phyloP scores from a whole-genome alignment of 2,329 filamentous ascomycete genomes.

The Diaporthe helianthi region DNA sequence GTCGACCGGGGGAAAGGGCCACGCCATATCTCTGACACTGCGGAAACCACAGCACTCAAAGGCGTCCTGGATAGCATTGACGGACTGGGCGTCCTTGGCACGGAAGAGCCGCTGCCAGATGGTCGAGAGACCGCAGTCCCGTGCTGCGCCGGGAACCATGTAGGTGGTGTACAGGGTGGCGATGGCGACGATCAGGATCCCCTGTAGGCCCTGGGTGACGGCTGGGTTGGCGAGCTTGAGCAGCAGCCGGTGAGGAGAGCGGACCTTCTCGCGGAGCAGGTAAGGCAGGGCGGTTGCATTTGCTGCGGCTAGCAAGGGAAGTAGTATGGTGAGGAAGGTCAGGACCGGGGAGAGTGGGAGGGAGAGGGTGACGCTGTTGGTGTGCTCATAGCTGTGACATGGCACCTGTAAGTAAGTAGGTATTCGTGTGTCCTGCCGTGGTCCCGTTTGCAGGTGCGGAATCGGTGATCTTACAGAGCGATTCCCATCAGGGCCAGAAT shows the following conservation, averaged over 20 bases:
- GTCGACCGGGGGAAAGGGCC: conserved; percentile 59
- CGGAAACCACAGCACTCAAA: conserved; percentile 72
- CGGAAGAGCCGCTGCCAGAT: conserved; percentile 63
- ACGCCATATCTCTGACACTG: conserved; percentile 64
- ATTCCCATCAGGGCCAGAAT: conserved; percentile 38
- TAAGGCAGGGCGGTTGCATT: conserved; percentile 47
- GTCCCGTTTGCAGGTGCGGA: neutral
- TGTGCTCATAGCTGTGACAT: conserved; percentile 47
- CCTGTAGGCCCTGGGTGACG: conserved; percentile 51
- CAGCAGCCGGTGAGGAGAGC: conserved; percentile 32
- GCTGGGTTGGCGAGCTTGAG: conserved; percentile 41
- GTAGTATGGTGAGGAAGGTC: conserved; percentile 48
- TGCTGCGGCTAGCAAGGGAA: conserved; percentile 49
- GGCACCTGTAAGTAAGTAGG: conserved; percentile 20
- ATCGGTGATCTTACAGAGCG: conserved; percentile 35
- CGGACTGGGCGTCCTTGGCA: conserved; percentile 54
- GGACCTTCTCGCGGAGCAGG: conserved; percentile 40
- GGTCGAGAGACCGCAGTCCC: conserved; percentile 61
- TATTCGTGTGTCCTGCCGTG: neutral
- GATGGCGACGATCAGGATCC: conserved; percentile 51
- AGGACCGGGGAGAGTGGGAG: conserved; percentile 48
- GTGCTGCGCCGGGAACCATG: conserved; percentile 42
- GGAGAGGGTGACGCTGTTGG: conserved; percentile 48
- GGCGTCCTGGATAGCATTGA: conserved; percentile 69
- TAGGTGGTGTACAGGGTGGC: conserved; percentile 52